Base-by-base conservation (phyloP, 306 rosid species). In the Corylus heterophylla region DNA sequence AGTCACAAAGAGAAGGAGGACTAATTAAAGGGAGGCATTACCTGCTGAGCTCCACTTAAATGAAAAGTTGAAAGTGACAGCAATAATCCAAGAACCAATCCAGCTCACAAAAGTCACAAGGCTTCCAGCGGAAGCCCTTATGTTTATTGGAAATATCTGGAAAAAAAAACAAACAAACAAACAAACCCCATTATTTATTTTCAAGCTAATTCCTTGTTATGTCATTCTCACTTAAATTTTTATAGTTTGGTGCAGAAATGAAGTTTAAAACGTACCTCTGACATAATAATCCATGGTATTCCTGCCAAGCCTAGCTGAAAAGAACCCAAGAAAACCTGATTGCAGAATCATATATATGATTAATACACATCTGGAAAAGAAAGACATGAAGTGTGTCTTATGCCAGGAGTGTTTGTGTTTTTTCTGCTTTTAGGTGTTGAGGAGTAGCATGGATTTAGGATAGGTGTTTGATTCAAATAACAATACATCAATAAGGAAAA, bases 101-200 rank as follows among this genome's bases (percentile, higher is more conserved):
- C 70, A 79, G 12, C 62, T 47, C 14, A 80, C 82, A 70, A 79
- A 49, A 37, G 47, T 76, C 71, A 79, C 82, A 13, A 86, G 29
- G 55, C 89, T 86, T 72, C 89, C 86, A 54, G 80, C 86, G 7
- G 77, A 54, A 50, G 84, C 86, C 83, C 79, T 82, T 71, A 77
- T 71, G 70, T 52, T 45, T 29, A 73, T 79, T 8, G 78, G 83
- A 29, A 79, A 79, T 16, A 79, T 79, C 83, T 79, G 78, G 1
- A 9, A 37, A 4, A 2, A 3, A 0, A 35, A 39, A 39, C 25
- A 31, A 31, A 42, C 0, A 42, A 42, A 42, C 0, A 42, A 42
- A 42, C 0, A 42, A 0, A n/a, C 4, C 64, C 35, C 29, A 35
- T 31, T 35, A 64, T 31, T 64, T 2, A 7, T 27, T 31, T 64